These are phyloP conservation scores for Zygnema circumcarinatum DNA, from an alignment of 139 green algal species.

Conservation along the genomic window DNA sequence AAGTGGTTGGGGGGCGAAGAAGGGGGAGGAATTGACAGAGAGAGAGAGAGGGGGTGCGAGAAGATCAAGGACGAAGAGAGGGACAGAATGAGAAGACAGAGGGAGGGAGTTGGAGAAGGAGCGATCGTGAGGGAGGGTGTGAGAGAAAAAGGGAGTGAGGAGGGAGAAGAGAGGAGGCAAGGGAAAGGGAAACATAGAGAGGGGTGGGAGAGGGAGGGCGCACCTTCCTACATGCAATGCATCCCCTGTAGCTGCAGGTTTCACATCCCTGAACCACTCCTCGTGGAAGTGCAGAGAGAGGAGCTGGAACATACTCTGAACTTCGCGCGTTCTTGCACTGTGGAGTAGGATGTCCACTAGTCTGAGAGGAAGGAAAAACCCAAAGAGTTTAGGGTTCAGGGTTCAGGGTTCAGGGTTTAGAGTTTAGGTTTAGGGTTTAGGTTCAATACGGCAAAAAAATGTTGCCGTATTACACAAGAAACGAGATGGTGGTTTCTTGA, in stretches of 20 bases:
- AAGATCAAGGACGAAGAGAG: not conserved
- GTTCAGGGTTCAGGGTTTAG: not conserved
- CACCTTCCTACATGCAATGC: slow-evolving; percentile 14
- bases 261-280: slow-evolving; percentile 27
- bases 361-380: not conserved
- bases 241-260: slow-evolving; percentile 11
- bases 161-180: not conserved
- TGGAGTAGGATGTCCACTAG: not conserved
- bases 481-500: too few species aligned
- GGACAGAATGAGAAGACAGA: not conserved
- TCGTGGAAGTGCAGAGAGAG: not conserved
- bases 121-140: not conserved
- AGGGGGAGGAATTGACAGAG: not conserved
- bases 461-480: too few species aligned
- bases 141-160: not conserved
- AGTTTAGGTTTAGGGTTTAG: not conserved
- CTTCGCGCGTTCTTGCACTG: not conserved
- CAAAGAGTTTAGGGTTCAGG: not conserved
- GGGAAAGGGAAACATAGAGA: not conserved
- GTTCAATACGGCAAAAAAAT: too few species aligned
- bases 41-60: not conserved
- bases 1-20: not conserved
- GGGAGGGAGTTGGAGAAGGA: not conserved
- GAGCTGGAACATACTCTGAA: not conserved
- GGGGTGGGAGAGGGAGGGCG: not conserved